Conservation (phyloP, 78 protist species). For the Planoprotostelium fungivorum region DNA sequence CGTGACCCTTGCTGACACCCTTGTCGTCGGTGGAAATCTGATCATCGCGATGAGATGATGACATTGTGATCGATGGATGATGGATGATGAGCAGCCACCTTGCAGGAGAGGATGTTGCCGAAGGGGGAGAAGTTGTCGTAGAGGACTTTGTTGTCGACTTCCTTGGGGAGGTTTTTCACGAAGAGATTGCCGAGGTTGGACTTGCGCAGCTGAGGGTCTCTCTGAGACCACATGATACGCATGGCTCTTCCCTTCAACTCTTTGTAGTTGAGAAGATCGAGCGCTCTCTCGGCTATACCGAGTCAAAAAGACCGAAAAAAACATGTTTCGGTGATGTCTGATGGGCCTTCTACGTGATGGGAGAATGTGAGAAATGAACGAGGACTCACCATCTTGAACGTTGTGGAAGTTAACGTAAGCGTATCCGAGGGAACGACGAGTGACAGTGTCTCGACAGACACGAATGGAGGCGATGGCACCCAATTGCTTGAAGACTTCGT, state of each 20-base stretch:
- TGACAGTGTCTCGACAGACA: conserved; percentile 90
- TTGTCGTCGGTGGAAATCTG: conserved; percentile 61
- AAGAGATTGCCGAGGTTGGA: conserved; percentile 96
- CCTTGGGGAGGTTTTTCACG: conserved; percentile 89
- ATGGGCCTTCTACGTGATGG: not conserved
- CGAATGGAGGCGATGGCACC: conserved; percentile 90
- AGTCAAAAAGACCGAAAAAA: too few relatives aligned
- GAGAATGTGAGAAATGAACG: not conserved
- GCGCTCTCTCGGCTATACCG: conserved; percentile 88
- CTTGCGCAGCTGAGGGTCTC: conserved; percentile 94
- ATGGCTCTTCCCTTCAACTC: conserved; percentile 77
- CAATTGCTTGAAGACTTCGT: conserved; percentile 83
- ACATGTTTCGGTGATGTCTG: conserved; percentile 66
- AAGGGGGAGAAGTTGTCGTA: conserved; percentile 87
- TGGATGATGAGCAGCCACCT: conserved; percentile 49
- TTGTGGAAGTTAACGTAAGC: conserved; percentile 96
- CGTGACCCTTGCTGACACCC: conserved; percentile 86
- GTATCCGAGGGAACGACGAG: conserved; percentile 91
- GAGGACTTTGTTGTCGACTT: conserved; percentile 85
- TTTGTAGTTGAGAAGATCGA: conserved; percentile 93
- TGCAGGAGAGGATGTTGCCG: conserved; percentile 84
- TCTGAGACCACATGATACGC: conserved; percentile 97
- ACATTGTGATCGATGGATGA: not conserved
- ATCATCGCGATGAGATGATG: not conserved
- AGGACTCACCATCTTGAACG: conserved; percentile 34